Conservation (phyloP, 257 asterid genomes). For the Scutellaria barbata region DNA sequence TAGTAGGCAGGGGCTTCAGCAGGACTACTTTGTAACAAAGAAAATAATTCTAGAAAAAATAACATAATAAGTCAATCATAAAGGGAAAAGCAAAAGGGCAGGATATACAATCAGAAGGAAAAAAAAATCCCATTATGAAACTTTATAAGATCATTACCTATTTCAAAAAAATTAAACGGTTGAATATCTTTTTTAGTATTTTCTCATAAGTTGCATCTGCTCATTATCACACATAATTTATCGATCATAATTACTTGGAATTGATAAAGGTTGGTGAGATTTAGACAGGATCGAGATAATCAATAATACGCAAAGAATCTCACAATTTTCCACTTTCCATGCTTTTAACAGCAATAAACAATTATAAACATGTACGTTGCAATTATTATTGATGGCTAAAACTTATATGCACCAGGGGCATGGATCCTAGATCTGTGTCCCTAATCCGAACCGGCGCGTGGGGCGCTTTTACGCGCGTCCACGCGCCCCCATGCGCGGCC, state of each 20-base stretch:
- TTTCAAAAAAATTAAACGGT: too few species aligned
- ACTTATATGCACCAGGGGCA: too few species aligned
- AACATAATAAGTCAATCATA: conserved; percentile 27
- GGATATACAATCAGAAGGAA: neutral
- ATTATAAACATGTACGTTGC: conserved; percentile 1
- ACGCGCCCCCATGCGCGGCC: too few species aligned
- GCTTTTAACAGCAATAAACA: conserved; percentile 13
- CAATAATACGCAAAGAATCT: neutral
- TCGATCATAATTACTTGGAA: conserved; percentile 21
- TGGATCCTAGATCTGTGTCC: too few species aligned
- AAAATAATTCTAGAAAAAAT: conserved; percentile 34
- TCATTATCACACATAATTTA: conserved; percentile 17
- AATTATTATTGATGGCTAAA: too few species aligned
- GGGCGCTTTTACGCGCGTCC: too few species aligned
- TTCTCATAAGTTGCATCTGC: neutral
- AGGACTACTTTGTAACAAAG: conserved; percentile 33
- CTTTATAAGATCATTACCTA: neutral
- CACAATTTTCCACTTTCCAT: neutral
- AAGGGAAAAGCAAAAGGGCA: conserved; percentile 18
- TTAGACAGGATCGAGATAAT: neutral
- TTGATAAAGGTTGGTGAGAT: neutral
- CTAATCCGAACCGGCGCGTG: too few species aligned
- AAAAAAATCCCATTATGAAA: neutral
- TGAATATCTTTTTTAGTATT: conserved; percentile 6
- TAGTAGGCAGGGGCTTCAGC: conserved; percentile 60